Conservation (phyloP, 257 asterid species). For the Forsythia viridissima region DNA sequence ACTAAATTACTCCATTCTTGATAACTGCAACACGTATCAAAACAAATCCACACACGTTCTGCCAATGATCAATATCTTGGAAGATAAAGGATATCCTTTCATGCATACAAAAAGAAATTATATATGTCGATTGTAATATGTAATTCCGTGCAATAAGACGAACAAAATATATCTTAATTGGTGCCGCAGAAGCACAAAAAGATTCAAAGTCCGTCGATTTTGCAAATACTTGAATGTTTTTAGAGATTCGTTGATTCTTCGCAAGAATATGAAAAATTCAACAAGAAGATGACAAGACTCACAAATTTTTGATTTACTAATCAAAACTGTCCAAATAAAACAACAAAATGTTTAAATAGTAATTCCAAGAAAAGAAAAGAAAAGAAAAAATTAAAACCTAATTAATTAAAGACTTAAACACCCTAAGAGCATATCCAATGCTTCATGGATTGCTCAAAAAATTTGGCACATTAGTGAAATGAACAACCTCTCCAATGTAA, state of each 20-base stretch:
- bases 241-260: not conserved
- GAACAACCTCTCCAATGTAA: too few relatives aligned
- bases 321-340: not conserved
- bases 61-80: not conserved
- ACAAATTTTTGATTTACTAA: not conserved
- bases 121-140: not conserved
- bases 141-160: not conserved
- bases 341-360: too few relatives aligned
- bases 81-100: not conserved
- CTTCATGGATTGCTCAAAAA: too few relatives aligned
- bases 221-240: not conserved
- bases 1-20: not conserved
- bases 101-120: too few relatives aligned
- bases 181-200: not conserved
- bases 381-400: not conserved
- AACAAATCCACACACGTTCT: slow-evolving; percentile 1
- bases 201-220: not conserved
- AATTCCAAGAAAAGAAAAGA: too few relatives aligned
- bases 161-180: too few relatives aligned
- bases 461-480: too few relatives aligned
- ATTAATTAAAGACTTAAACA: too few relatives aligned
- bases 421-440: too few relatives aligned
- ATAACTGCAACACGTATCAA: not conserved
- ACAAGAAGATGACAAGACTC: not conserved
- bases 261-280: not conserved